phyloP scores from a whole-genome alignment of 176 grass and related monocot genomes.

The Ampelocalamus luodianensis region DNA sequence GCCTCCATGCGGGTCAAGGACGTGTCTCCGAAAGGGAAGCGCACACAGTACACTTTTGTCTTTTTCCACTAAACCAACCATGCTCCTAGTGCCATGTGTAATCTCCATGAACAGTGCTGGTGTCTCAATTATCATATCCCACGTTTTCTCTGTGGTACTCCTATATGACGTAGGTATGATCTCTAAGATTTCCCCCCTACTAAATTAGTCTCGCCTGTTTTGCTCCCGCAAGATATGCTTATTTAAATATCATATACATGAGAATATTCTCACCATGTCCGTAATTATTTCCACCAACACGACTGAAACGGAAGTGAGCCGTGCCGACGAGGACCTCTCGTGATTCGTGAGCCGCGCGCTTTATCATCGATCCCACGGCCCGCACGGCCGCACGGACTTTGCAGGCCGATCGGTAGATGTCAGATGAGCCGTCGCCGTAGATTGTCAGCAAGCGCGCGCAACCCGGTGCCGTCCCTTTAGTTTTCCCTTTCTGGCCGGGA shows the following conservation, averaged over 20 bases:
- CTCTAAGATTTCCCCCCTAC: neutral
- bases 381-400: neutral
- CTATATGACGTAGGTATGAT: neutral
- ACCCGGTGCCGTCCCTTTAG: neutral
- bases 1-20: neutral
- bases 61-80: neutral
- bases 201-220: neutral
- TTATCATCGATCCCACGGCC: neutral
- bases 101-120: neutral
- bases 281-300: neutral
- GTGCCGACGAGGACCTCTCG: neutral
- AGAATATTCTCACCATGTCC: neutral
- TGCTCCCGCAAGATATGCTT: neutral
- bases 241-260: neutral
- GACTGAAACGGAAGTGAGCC: neutral
- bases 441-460: neutral
- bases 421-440: neutral
- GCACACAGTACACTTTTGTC: neutral
- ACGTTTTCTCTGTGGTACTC: neutral
- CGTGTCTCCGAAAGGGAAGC: slow-evolving; percentile 12
- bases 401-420: neutral
- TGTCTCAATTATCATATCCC: neutral
- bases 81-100: neutral
- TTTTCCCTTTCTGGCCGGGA: neutral
- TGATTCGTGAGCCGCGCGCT: neutral